phyloP scores from a whole-genome alignment of 345 rosid genomes.

The Clarkia xantiana region DNA sequence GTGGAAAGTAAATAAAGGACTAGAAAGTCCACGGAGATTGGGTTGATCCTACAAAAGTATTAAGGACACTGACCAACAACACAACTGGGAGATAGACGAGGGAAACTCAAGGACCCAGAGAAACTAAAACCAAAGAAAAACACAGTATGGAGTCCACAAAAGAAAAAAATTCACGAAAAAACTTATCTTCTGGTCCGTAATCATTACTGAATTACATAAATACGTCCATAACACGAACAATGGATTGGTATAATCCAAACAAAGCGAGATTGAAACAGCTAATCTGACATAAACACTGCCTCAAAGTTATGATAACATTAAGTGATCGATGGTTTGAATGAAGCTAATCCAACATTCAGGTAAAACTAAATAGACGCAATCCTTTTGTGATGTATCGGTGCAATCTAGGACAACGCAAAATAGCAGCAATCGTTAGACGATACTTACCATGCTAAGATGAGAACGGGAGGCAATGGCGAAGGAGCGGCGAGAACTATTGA shows the following conservation, averaged over 20 bases:
- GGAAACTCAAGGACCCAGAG: neutral
- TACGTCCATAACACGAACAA: too few species aligned
- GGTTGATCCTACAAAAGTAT: neutral
- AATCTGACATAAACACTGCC: too few species aligned
- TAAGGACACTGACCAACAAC: neutral
- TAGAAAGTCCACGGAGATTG: neutral
- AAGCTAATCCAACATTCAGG: too few species aligned
- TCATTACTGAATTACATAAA: neutral
- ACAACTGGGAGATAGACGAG: neutral
- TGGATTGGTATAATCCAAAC: too few species aligned
- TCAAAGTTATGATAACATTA: too few species aligned
- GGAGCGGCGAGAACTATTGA: conserved; percentile 42
- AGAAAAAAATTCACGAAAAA: neutral
- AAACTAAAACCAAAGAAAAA: neutral
- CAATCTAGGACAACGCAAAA: neutral
- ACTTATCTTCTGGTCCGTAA: conserved; percentile 2
- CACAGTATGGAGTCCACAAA: neutral
- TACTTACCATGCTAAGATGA: conserved; percentile 44
- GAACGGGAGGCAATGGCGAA: conserved; percentile 47
- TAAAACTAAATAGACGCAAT: too few species aligned
- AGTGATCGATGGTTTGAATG: too few species aligned
- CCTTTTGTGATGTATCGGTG: neutral
- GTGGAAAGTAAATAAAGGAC: neutral
- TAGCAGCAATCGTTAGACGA: neutral
- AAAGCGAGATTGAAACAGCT: too few species aligned